These are phyloP conservation scores for Vachellia collinsii DNA, from an alignment of 306 rosid species.

Conservation along the genomic window DNA sequence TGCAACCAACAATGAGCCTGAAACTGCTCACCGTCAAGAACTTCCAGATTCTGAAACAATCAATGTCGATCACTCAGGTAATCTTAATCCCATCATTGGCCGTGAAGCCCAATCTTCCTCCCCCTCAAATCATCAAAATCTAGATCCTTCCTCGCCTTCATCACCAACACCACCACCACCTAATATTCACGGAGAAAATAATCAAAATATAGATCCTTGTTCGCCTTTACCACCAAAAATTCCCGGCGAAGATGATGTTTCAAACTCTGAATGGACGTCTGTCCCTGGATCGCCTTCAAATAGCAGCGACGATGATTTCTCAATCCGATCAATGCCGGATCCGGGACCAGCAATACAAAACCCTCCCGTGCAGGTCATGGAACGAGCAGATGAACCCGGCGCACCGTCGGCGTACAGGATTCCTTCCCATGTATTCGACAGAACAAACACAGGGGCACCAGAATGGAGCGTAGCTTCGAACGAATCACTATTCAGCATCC, in stretches of 20 bases:
- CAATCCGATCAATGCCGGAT: conserved; percentile 38
- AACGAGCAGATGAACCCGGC: conserved; percentile 47
- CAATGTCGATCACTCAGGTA: not conserved
- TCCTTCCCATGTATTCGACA: conserved; percentile 75
- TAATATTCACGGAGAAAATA: not conserved
- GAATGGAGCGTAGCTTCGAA: conserved; percentile 89
- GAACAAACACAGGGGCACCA: conserved; percentile 54
- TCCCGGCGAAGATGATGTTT: not conserved
- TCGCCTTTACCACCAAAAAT: not conserved
- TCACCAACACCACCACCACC: not conserved
- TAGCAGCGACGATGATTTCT: conserved; percentile 37
- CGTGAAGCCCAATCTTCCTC: not conserved
- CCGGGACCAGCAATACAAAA: conserved; percentile 45
- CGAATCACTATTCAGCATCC: conserved; percentile 89
- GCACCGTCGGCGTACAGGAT: conserved; percentile 52
- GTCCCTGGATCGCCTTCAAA: conserved; percentile 7
- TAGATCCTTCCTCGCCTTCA: not conserved
- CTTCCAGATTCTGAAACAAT: conserved; percentile 4
- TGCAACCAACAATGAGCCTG: not conserved
- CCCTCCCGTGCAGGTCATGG: conserved; percentile 76
- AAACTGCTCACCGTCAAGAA: not conserved
- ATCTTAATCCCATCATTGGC: not conserved
- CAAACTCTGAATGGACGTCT: not conserved
- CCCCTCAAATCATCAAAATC: not conserved
- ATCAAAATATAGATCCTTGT: too few species aligned